Base-by-base conservation (phyloP, 805 yeast species). In the Saturnispora mendoncae region DNA sequence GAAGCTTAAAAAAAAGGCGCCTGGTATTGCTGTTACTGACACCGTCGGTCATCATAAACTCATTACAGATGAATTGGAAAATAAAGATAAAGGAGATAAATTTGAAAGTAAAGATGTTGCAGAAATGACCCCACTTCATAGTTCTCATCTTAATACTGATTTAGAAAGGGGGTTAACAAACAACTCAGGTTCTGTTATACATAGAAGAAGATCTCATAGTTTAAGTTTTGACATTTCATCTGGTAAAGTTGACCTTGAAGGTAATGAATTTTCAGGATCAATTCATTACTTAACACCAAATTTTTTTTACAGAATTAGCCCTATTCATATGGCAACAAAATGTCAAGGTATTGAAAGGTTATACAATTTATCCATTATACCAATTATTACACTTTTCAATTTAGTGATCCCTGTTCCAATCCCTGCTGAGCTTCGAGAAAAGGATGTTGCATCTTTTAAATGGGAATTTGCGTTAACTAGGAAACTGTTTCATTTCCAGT, bases 401-500 rank as follows among this genome's bases (percentile, higher is more conserved):
- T 18, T 52, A 1, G 36, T 50, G 9, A 47, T 61, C 6, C 65
- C 66, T 4, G 44, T 56, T 2, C 62, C 64, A 2, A 32, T 49
- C 13, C 49, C 48, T 9, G 26, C 26, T 8, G 44, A 47, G 14
- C 30, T 40, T 4, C n/a, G 35, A 28, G 43, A 34, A 15, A 38
- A 31, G 12, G 40, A 39, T 10, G 34, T 44, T 7, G 49, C 39
- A 3, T 53, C 49, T 6, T 38, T 35, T 19, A 50, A 19, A 31
- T 54, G 49, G 42, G 60, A 49, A 38, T 46, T 30, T 49, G 40
- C 36, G 20, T 42, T 45, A 41, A 58, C 43, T 37, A 49, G 42
- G 43, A 32, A 33, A 4, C 32, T 65, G 1, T 60, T 65, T 46
- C 41, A 40, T 26, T 21, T 58, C 6, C 69, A 65, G 46, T 19